Evolutionary conservation across 805 yeast species (phyloP).

Genomic region (Candida dajiaensis): DNA sequence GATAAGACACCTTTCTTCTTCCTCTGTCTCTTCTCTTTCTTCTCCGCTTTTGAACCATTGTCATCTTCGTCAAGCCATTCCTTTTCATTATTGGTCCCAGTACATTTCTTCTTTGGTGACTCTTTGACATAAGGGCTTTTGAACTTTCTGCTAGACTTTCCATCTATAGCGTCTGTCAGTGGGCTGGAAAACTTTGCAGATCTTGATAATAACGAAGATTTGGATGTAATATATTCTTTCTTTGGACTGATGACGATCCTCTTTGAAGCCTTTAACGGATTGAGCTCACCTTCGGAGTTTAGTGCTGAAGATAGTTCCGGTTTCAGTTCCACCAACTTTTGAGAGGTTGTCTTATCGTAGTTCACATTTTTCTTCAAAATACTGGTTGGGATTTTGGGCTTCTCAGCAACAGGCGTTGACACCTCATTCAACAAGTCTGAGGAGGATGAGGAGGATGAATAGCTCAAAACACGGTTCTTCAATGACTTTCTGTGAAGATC

Average conservation of each 20-base stretch:
- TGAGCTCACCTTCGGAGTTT: conserved; percentile 22
- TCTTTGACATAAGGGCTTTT: conserved; percentile 17
- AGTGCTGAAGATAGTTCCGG: conserved; percentile 21
- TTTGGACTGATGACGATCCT: conserved; percentile 32
- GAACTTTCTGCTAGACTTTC: conserved; percentile 6
- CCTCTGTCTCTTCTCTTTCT: conserved; percentile 4
- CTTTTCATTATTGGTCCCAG: conserved; percentile 1
- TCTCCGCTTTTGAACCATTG: conserved; percentile 2
- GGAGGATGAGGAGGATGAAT: conserved; percentile 2
- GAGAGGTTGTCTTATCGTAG: conserved; percentile 17
- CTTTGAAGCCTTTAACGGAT: conserved; percentile 28
- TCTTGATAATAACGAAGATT: conserved; percentile 1
- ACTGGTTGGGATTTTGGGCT: conserved; percentile 12
- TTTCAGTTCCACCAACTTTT: conserved; percentile 10
- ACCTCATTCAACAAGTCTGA: not conserved
- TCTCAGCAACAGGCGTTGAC: conserved; percentile 1
- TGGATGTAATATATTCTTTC: conserved; percentile 16
- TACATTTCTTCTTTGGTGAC: conserved; percentile 9
- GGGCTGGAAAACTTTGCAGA: conserved; percentile 18
- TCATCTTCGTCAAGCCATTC: conserved; percentile 22
- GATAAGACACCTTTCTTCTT: conserved; percentile 5
- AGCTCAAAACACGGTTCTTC: conserved; percentile 2
- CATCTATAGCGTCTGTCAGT: conserved; percentile 19
- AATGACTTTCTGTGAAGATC: conserved; percentile 5
- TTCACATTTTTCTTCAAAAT: conserved; percentile 21